Evolutionary conservation across 768 basidiomycete species (phyloP), one percentile per base, ranked within the genome.

Genomic region (Termitomyces heimii): DNA sequence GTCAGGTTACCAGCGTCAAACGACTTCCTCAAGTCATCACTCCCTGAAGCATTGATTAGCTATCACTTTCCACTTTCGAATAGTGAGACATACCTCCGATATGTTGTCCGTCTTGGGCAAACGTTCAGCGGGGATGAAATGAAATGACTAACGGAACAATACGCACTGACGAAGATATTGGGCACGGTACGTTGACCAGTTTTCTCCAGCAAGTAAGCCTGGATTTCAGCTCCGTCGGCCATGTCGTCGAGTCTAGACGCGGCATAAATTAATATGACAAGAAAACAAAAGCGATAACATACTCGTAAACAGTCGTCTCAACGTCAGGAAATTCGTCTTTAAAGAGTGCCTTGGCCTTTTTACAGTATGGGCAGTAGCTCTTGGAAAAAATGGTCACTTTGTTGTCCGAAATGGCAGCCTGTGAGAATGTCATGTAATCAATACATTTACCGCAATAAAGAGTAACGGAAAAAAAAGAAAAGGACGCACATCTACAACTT

Each of bases 111-210:
- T 75, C 82, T 85, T 47, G 0, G 35, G 13, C 6, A 29, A 26
- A 32, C 28, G 44, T 26, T 31, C 2, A 39, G 34, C 46, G 12
- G 24, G 28, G 7, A n/a, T 40, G 5, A 18, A 43, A 43, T 18
- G 24, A 22, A 16, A 14, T n/a, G 5, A 57, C n/a, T 34, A 49
- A 8, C 18, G 39, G 14, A 7, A 35, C n/a, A 34, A 32, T 39
- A 74, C 77, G 77, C 58, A 89, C 88, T 80, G 66, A 92, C 79
- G 73, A 89, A 93, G 57, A 89, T 77, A 65, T 84, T 88, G 31
- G 91, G 91, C 5, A 93, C 91, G 12, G 86, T 86, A 22, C 80
- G 69, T 62, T 88, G 90, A 0, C 77, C 77, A 0, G 88, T 88
- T 78, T 83, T 86, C 62, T 79, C 54, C 2, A 12, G 22, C 4